These are phyloP conservation scores for Monilinia vaccinii-corymbosi DNA, from an alignment of 2,329 filamentous ascomycete species.

Conservation along the genomic window DNA sequence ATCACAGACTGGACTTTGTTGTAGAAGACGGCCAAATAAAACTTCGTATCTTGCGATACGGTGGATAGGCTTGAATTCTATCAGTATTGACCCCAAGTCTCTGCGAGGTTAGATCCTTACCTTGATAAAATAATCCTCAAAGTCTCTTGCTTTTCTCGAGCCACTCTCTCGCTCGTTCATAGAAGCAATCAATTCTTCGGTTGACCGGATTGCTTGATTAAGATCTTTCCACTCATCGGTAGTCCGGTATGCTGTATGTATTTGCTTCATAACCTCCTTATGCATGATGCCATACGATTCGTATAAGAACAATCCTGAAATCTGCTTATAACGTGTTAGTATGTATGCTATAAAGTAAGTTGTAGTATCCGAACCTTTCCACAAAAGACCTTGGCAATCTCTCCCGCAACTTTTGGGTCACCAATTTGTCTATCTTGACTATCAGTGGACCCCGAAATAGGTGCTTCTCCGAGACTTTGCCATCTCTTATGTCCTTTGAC, in stretches of 20 bases:
- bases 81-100: conserved; percentile 4
- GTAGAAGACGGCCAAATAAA: conserved; percentile 74
- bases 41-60: conserved; percentile 86
- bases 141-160: conserved; percentile 66
- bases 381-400: conserved; percentile 52
- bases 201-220: conserved; percentile 75
- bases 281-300: conserved; percentile 89
- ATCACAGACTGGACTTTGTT: conserved; percentile 73
- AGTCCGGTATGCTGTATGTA: conserved; percentile 58
- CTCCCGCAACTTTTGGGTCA: conserved; percentile 49
- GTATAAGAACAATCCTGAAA: conserved; percentile 75
- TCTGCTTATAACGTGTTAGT: conserved; percentile 38
- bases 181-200: conserved; percentile 67
- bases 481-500: conserved; percentile 36
- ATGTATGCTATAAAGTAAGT: background rate
- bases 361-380: conserved; percentile 39
- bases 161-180: conserved; percentile 53
- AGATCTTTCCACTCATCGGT: conserved; percentile 69
- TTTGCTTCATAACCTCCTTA: conserved; percentile 72
- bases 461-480: conserved; percentile 34
- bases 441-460: conserved; percentile 29
- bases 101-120: conserved; percentile 33
- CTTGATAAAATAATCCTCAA: conserved; percentile 86
- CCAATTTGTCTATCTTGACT: conserved; percentile 41
- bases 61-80: conserved; percentile 65